Percentiles rank a stretch among this genome's conserved stretches.
phyloP scores from a whole-genome alignment of 805 yeast genomes.

The Nakazawaea ishiwadae region DNA sequence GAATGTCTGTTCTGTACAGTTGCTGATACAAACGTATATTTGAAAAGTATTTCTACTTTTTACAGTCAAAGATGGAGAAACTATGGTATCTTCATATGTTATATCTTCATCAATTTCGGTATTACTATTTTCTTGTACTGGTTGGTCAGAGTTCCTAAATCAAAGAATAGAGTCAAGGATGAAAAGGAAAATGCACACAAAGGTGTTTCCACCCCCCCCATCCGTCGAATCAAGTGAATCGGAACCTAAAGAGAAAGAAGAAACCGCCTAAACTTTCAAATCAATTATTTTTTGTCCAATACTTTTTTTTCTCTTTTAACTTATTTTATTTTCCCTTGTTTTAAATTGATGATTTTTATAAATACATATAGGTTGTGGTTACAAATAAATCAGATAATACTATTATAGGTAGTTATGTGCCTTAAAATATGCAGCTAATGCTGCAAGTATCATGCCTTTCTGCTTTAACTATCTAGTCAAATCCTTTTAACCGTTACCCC shows the following conservation, averaged over 20 bases:
- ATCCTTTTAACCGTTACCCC: too few species aligned
- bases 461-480: too few species aligned
- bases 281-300: neutral
- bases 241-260: neutral
- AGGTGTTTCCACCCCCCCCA: neutral
- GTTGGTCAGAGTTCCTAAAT: slow-evolving; percentile 35
- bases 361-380: too few species aligned
- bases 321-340: too few species aligned
- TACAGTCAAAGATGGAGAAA: slow-evolving; percentile 49
- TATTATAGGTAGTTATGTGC: too few species aligned
- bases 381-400: too few species aligned
- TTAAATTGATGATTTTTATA: too few species aligned
- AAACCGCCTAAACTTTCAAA: neutral
- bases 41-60: slow-evolving; percentile 38
- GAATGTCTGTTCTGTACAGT: slow-evolving; percentile 60
- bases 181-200: slow-evolving; percentile 4
- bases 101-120: slow-evolving; percentile 36
- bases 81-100: slow-evolving; percentile 50
- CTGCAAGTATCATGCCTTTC: too few species aligned
- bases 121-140: slow-evolving; percentile 33
- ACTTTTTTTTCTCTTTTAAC: neutral
- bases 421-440: too few species aligned
- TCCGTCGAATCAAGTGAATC: neutral
- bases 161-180: slow-evolving; percentile 15
- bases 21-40: slow-evolving; percentile 52